A percentile compares a stretch with the other conserved stretches of the same genome.
Conservation (phyloP, 139 green algal genomes). For the Choricystis sp. region DNA sequence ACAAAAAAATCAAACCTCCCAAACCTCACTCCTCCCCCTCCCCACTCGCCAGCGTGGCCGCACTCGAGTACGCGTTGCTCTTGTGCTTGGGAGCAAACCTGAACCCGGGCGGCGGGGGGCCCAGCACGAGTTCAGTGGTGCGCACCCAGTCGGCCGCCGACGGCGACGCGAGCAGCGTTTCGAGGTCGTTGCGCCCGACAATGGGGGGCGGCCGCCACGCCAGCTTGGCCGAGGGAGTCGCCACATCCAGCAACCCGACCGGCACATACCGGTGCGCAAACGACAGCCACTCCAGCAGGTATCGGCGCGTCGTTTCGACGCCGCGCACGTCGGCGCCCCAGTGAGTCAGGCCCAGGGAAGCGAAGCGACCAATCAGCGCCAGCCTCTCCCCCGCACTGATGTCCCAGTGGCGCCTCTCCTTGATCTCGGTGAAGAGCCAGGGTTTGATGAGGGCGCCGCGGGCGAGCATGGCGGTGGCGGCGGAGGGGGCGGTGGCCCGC, state of each 20-base stretch:
- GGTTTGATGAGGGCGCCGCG: conserved; percentile 93
- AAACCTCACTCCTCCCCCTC: no score
- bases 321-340: conserved; percentile 80
- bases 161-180: conserved; percentile 65
- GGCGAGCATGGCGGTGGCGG: conserved; percentile 76
- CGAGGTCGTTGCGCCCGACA: conserved; percentile 50
- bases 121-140: conserved; percentile 86
- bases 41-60: no score
- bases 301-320: conserved; percentile 83
- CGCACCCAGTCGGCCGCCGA: conserved; percentile 50
- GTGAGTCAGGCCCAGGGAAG: conserved; percentile 67
- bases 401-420: conserved; percentile 89
- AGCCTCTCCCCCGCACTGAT: conserved; percentile 79
- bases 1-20: no score
- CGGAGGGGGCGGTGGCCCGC: conserved; percentile 1
- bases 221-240: conserved; percentile 34
- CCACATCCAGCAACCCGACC: conserved; percentile 74
- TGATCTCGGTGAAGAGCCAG: conserved; percentile 94
- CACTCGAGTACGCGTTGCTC: no score
- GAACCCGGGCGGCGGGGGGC: conserved; percentile 47
- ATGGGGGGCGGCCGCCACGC: conserved; percentile 53
- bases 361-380: conserved; percentile 68
- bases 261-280: conserved; percentile 93
- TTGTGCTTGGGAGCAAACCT: conserved; percentile 85
- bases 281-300: conserved; percentile 91